phyloP scores from a whole-genome alignment of 129 eudicot species.

The Tanacetum coccineum region DNA sequence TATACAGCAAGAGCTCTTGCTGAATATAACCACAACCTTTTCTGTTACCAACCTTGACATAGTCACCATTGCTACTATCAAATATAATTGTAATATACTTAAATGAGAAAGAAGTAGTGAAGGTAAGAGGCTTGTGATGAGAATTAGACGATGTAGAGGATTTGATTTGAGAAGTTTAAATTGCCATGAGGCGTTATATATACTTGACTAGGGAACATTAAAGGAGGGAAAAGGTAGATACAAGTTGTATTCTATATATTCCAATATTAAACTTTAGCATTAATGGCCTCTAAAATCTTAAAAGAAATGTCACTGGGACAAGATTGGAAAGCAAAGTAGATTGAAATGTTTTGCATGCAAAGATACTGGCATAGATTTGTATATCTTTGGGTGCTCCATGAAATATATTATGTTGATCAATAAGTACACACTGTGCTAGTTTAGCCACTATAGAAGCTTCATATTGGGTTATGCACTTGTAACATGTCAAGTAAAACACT shows the following conservation, averaged over 20 bases:
- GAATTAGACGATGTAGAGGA: background rate
- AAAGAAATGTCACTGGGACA: slow-evolving; percentile 10
- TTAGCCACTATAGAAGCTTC: background rate
- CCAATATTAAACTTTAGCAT: background rate
- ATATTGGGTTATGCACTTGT: background rate
- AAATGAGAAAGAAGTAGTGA: background rate
- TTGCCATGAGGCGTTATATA: slow-evolving; percentile 20
- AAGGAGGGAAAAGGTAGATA: slow-evolving; percentile 19
- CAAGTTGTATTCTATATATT: slow-evolving; percentile 20
- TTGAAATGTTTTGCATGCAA: slow-evolving; percentile 12
- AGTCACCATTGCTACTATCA: slow-evolving; percentile 26
- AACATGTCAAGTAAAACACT: background rate
- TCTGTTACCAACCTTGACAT: slow-evolving; percentile 14
- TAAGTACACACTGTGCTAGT: slow-evolving; percentile 10
- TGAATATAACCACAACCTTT: background rate
- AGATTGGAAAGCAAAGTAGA: slow-evolving; percentile 9
- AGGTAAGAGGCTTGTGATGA: background rate
- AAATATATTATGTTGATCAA: slow-evolving; percentile 19
- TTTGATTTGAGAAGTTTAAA: slow-evolving; percentile 7
- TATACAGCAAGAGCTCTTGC: background rate
- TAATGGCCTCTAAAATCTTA: slow-evolving; percentile 9
- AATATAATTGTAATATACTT: background rate
- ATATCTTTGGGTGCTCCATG: slow-evolving; percentile 21
- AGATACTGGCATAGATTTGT: slow-evolving; percentile 18
- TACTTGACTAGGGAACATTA: slow-evolving; percentile 13